phyloP scores from a whole-genome alignment of 78 protist genomes.

The Dictyostelium intermedium region DNA sequence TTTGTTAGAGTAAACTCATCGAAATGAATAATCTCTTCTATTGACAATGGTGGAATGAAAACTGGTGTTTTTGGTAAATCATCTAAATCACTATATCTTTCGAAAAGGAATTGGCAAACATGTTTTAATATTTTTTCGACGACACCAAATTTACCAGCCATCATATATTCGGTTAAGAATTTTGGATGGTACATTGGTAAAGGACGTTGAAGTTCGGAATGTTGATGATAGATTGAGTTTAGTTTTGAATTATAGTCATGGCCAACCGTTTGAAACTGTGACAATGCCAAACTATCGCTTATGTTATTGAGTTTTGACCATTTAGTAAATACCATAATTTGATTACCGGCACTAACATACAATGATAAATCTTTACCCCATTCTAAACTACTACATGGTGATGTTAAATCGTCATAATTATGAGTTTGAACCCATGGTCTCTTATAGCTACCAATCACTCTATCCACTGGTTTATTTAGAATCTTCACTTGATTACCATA shows the following conservation, averaged over 20 bases:
- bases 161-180: slow-evolving; percentile 48
- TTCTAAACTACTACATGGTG: background rate
- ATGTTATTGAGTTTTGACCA: slow-evolving; percentile 29
- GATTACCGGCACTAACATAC: slow-evolving; percentile 53
- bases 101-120: slow-evolving; percentile 20
- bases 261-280: background rate
- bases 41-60: slow-evolving; percentile 5
- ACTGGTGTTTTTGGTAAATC: slow-evolving; percentile 25
- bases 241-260: background rate
- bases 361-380: slow-evolving; percentile 54
- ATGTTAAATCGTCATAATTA: background rate
- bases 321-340: slow-evolving; percentile 63
- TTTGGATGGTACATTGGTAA: slow-evolving; percentile 77
- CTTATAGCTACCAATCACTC: slow-evolving; percentile 48
- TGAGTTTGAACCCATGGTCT: slow-evolving; percentile 61
- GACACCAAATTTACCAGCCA: slow-evolving; percentile 70
- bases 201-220: slow-evolving; percentile 24
- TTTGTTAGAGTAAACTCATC: background rate
- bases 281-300: background rate
- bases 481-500: background rate
- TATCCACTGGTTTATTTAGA: slow-evolving; percentile 30
- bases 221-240: slow-evolving; percentile 37
- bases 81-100: background rate
- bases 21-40: background rate
- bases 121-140: slow-evolving; percentile 53